Conservation (phyloP, 2,329 filamentous ascomycete genomes). For the Paraconiothyrium brasiliense region DNA sequence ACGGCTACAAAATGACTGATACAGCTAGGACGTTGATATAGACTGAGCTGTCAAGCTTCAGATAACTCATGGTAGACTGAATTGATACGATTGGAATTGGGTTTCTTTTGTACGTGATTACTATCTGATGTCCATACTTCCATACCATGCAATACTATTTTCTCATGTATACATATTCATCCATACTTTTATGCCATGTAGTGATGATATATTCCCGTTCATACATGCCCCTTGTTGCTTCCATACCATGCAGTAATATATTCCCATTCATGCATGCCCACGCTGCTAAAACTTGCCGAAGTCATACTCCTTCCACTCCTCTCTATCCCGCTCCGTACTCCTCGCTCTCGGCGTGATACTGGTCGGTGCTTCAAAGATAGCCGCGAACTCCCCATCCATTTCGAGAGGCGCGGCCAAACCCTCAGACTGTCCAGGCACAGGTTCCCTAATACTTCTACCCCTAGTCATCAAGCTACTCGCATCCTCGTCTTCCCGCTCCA, state of each 20-base stretch:
- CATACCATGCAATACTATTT: slow-evolving; percentile 1
- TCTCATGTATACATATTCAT: not conserved
- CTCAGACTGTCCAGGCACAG: slow-evolving; percentile 39
- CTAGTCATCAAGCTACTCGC: slow-evolving; percentile 9
- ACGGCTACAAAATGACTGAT: not conserved
- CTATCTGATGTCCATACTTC: not conserved
- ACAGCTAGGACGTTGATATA: not conserved
- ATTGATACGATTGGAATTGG: not conserved
- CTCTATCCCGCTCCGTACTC: slow-evolving; percentile 23
- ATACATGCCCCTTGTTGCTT: not conserved
- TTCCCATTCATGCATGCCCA: not conserved
- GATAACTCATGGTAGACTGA: not conserved
- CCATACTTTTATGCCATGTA: not conserved
- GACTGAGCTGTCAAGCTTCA: not conserved
- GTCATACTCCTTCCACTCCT: slow-evolving; percentile 17
- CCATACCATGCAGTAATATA: slow-evolving; percentile 4
- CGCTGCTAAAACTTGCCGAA: slow-evolving; percentile 17
- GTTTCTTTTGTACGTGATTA: not conserved
- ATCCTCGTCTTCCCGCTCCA: slow-evolving; percentile 36
- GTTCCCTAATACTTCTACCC: slow-evolving; percentile 25
- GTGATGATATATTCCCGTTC: not conserved
- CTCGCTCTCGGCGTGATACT: slow-evolving; percentile 32
- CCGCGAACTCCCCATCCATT: slow-evolving; percentile 30
- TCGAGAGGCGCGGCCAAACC: slow-evolving; percentile 36
- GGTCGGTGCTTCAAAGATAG: slow-evolving; percentile 32